These are phyloP conservation scores for Patellaria atrata DNA, from an alignment of 495 filamentous ascomycete species.

Conservation along the genomic window DNA sequence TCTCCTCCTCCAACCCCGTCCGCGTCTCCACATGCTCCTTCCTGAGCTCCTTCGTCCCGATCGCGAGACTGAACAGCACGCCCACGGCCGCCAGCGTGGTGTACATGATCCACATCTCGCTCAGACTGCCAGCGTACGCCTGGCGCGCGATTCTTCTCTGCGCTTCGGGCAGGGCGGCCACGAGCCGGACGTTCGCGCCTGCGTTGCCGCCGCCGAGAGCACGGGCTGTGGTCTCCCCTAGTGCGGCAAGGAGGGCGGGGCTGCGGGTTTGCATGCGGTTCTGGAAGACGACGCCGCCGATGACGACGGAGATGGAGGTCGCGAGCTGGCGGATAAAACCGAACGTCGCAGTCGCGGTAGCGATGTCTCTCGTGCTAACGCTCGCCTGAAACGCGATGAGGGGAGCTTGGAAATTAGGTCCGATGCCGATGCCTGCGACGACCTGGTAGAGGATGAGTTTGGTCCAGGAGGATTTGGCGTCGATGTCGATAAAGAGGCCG, in stretches of 20 bases:
- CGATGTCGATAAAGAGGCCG: conserved; percentile 50
- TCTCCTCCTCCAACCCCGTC: conserved; percentile 28
- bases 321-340: conserved; percentile 60
- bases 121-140: conserved; percentile 31
- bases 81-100: conserved; percentile 26
- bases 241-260: conserved; percentile 3
- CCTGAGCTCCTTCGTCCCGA: conserved; percentile 25
- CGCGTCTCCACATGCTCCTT: conserved; percentile 27
- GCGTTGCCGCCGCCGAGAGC: conserved; percentile 30
- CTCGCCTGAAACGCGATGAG: conserved; percentile 67
- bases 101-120: conserved; percentile 37
- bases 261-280: conserved; percentile 32
- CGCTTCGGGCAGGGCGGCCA: conserved; percentile 24
- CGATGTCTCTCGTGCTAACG: conserved; percentile 52
- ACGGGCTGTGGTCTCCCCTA: conserved; percentile 23
- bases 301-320: conserved; percentile 55
- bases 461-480: conserved; percentile 34
- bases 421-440: conserved; percentile 50
- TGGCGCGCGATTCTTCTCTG: conserved; percentile 23
- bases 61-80: conserved; percentile 25
- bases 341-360: conserved; percentile 62
- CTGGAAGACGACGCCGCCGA: conserved; percentile 71
- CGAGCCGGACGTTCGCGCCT: conserved; percentile 30
- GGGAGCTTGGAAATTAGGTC: conserved; percentile 57
- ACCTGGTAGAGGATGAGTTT: conserved; percentile 51